These are phyloP conservation scores for Metschnikowia bowlesiae DNA, from an alignment of 805 yeast species.

Conservation along the genomic window DNA sequence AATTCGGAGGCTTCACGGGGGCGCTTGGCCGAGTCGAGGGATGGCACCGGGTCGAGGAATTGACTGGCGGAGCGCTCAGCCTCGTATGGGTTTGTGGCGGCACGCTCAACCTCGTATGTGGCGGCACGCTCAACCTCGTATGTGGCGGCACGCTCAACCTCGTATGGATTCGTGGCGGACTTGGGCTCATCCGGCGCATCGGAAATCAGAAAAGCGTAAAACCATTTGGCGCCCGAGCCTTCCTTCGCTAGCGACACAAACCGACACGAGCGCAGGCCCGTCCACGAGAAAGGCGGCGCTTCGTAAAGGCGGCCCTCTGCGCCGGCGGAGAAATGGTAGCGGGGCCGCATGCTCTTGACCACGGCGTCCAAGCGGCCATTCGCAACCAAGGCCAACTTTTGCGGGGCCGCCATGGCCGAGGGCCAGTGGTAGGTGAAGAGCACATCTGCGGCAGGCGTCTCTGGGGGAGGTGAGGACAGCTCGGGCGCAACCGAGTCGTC, in stretches of 20 bases:
- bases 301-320: conserved; percentile 49
- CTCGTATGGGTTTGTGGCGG: conserved; percentile 20
- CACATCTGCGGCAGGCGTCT: conserved; percentile 40
- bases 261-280: conserved; percentile 44
- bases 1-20: conserved; percentile 1
- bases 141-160: background rate
- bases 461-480: background rate
- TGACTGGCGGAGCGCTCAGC: background rate
- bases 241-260: conserved; percentile 62
- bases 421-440: conserved; percentile 64
- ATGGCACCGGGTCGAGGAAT: too few species aligned
- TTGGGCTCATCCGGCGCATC: conserved; percentile 18
- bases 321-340: conserved; percentile 64
- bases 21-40: background rate
- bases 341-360: conserved; percentile 46
- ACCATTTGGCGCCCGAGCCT: conserved; percentile 58
- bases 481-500: conserved; percentile 20
- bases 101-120: conserved; percentile 18
- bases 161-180: conserved; percentile 20
- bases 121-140: too few species aligned
- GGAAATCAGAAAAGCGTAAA: conserved; percentile 57
- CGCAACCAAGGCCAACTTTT: conserved; percentile 42
- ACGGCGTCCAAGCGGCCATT: conserved; percentile 42
- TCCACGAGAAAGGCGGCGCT: conserved; percentile 57
- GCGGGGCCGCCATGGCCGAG: conserved; percentile 41